Base-by-base conservation (phyloP, 768 basidiomycete genomes). In the Butyriboletus loyo region DNA sequence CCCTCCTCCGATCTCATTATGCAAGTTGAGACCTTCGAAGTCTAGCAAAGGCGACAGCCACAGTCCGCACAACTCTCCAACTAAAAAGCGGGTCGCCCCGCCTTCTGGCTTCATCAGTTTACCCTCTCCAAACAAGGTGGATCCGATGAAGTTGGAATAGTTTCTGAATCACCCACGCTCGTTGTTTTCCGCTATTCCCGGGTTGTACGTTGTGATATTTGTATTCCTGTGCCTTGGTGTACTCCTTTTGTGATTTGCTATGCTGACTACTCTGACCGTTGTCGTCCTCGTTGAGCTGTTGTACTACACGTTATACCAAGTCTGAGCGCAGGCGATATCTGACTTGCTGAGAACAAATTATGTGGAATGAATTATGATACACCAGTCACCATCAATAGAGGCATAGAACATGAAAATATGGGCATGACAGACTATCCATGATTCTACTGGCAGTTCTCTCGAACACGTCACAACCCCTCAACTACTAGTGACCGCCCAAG, bases 1-100 rank as follows among this genome's bases (percentile, higher is more conserved):
- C 4, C 61, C 82, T 28, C 94, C 94, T 13, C 94, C 94, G 0
- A 52, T 78, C 8, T 73, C 73, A 19, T 70, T 90, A 53, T 77
- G 79, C 56, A 87, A 82, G 67, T 21, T 59, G 52, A 46, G 39
- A 17, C 51, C 55, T 34, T 38, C 67, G 7, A 63, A 58, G 48
- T 28, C 53, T 10, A 51, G 32, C 37, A 56, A 31, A 32, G 46
- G 37, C 21, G 60, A 62, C 24, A 49, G 24, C 21, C 56, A 60
- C 15, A 65, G 53, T 52, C 53, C 60, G 5, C 58, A 63, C 27
- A 50, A 31, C 41, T 44, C 72, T 34, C 66, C 73, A 0, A 57
- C 49, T 14, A 66, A 52, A 39, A 73, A 63, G 47, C 55, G 62
- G 40, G 45, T 46, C 28, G 49, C 42, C 19, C 40, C 54, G 9